phyloP scores from a whole-genome alignment of 352 stramenopile genomes.

The Phytophthora citricola region DNA sequence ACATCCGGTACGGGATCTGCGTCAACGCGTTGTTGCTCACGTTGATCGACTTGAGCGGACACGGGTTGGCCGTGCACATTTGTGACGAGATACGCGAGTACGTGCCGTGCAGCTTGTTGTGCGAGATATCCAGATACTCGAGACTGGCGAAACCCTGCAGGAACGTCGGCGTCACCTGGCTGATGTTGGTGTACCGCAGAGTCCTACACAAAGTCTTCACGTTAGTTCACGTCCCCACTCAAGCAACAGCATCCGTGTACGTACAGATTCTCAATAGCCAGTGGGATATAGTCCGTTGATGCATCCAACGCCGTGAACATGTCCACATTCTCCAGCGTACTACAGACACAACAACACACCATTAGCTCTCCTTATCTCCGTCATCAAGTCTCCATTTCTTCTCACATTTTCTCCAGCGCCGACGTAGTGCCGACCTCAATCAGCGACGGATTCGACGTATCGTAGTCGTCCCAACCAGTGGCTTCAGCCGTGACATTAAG shows the following conservation, averaged over 20 bases:
- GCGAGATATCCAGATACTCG: conserved; percentile 53
- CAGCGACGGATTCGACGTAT: conserved; percentile 42
- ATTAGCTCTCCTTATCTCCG: neutral
- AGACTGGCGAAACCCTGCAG: conserved; percentile 53
- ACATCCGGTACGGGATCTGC: conserved; percentile 51
- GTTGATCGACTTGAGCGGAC: conserved; percentile 57
- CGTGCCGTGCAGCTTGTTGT: conserved; percentile 49
- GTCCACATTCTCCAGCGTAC: conserved; percentile 53
- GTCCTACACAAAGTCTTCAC: conserved; percentile 18
- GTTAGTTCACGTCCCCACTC: conserved; percentile 4
- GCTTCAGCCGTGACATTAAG: conserved; percentile 53
- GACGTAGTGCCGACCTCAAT: conserved; percentile 48
- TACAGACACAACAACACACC: conserved; percentile 10
- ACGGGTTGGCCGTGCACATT: conserved; percentile 57
- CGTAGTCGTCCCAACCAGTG: conserved; percentile 47
- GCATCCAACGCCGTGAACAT: conserved; percentile 42
- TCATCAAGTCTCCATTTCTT: conserved; percentile 1
- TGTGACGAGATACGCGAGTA: conserved; percentile 60
- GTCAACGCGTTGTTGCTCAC: conserved; percentile 48
- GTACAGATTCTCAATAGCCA: conserved; percentile 54
- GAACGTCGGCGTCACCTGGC: conserved; percentile 46
- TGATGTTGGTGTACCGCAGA: conserved; percentile 53
- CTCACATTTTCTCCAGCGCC: conserved; percentile 45
- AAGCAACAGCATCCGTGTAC: neutral
- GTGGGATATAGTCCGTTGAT: conserved; percentile 47